These are phyloP conservation scores for Colletotrichum sojae DNA, from an alignment of 2,329 filamentous ascomycete species.

Conservation along the genomic window DNA sequence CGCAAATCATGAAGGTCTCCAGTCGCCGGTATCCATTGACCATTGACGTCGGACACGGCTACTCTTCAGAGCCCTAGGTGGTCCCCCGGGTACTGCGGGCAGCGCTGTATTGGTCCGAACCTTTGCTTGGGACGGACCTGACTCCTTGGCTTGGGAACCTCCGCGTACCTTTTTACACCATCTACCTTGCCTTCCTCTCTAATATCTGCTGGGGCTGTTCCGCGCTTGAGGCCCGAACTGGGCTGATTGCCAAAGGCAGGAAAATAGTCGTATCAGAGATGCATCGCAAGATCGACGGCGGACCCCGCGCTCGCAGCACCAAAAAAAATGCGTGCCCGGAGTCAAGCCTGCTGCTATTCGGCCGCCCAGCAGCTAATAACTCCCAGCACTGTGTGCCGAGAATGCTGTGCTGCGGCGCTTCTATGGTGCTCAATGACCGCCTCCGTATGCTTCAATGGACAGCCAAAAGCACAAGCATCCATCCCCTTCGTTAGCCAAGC, in stretches of 20 bases:
- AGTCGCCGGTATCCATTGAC: conserved; percentile 22
- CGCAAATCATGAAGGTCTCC: conserved; percentile 38
- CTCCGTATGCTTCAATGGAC: background rate
- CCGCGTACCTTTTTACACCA: background rate
- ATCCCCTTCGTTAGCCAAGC: conserved; percentile 16
- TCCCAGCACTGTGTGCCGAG: background rate
- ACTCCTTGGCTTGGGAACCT: background rate
- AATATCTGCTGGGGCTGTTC: background rate
- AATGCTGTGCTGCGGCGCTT: background rate
- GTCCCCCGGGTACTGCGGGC: background rate
- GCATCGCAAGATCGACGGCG: conserved; percentile 12
- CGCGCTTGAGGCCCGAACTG: background rate
- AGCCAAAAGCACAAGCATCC: conserved; percentile 34
- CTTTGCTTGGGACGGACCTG: background rate
- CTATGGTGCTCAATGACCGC: conserved; percentile 1
- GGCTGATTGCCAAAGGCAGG: conserved; percentile 6
- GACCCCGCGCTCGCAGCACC: background rate
- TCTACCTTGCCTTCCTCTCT: too few relatives aligned
- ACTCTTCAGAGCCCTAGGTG: background rate
- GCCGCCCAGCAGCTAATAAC: too few relatives aligned
- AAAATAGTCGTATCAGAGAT: conserved; percentile 12
- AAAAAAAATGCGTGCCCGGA: background rate
- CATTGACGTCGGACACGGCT: background rate
- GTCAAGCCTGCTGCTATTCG: background rate
- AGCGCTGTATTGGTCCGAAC: conserved; percentile 11